Percentiles rank a stretch among this genome's conserved stretches.
Evolutionary conservation across 202 grass and related monocot genomes (phyloP).

Genomic region (Setaria viridis): DNA sequence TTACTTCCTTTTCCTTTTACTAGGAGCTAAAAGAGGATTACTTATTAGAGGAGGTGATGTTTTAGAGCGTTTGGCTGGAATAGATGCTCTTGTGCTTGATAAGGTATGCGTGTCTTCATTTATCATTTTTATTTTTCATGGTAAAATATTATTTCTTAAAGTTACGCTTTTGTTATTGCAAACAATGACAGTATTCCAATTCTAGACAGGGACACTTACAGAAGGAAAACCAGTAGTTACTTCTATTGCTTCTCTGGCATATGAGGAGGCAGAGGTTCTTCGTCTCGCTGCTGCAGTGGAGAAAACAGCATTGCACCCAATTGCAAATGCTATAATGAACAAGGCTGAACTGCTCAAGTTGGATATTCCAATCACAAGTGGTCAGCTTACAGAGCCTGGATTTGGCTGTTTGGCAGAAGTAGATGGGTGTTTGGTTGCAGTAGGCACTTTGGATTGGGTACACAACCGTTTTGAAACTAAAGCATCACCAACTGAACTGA

Average conservation of each 20-base stretch:
- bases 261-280: conserved; percentile 72
- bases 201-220: conserved; percentile 88
- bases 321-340: conserved; percentile 87
- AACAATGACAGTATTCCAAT: conserved; percentile 17
- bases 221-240: conserved; percentile 94
- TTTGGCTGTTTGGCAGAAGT: conserved; percentile 96
- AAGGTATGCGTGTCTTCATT: conserved; percentile 59
- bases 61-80: conserved; percentile 85
- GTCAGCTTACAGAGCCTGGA: conserved; percentile 87
- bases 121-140: conserved; percentile 16
- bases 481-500: conserved; percentile 52
- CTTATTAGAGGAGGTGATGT: conserved; percentile 98
- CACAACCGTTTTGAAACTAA: conserved; percentile 76
- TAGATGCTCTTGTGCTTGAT: conserved; percentile 85
- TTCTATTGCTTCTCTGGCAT: conserved; percentile 75
- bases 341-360: conserved; percentile 77
- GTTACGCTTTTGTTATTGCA: background rate
- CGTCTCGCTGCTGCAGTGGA: conserved; percentile 93
- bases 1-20: conserved; percentile 27
- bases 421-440: conserved; percentile 87
- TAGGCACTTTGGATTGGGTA: conserved; percentile 87
- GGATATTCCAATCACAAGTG: conserved; percentile 73
- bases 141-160: conserved; percentile 12
- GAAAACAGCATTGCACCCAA: conserved; percentile 94
- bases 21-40: conserved; percentile 92